Conservation (phyloP, 1,284 basidiomycete species). For the Phaffia rhodozyma region DNA sequence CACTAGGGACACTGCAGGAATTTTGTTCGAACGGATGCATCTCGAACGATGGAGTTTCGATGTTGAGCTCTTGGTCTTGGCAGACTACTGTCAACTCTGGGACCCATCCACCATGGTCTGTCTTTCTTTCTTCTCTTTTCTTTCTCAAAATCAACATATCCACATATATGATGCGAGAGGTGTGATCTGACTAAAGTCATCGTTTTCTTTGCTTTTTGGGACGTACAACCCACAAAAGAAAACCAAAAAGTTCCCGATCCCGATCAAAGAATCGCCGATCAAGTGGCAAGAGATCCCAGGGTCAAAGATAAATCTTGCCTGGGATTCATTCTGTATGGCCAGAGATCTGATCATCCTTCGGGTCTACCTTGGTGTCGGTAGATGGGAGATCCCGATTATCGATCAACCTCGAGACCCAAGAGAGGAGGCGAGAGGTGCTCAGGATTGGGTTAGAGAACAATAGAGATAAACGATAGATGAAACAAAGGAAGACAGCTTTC, state of each 20-base stretch:
- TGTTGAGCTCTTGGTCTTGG: slow-evolving; percentile 83
- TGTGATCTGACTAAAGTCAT: background rate
- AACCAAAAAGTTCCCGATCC: slow-evolving; percentile 39
- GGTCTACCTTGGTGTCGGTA: slow-evolving; percentile 63
- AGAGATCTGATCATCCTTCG: slow-evolving; percentile 72
- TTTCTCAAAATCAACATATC: slow-evolving; percentile 26
- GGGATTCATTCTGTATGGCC: slow-evolving; percentile 76
- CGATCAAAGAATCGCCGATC: slow-evolving; percentile 72
- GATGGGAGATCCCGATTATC: slow-evolving; percentile 35
- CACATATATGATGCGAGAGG: background rate
- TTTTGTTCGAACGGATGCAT: slow-evolving; percentile 72
- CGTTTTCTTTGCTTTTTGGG: background rate
- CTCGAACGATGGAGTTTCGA: slow-evolving; percentile 88
- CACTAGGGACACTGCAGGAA: slow-evolving; percentile 60
- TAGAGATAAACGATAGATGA: too few relatives aligned
- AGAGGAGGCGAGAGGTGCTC: too few relatives aligned
- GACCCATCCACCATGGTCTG: background rate
- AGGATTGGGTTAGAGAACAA: too few relatives aligned
- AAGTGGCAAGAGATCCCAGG: slow-evolving; percentile 86
- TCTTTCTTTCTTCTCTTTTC: slow-evolving; percentile 23
- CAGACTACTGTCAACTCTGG: slow-evolving; percentile 31
- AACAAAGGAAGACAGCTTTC: too few relatives aligned
- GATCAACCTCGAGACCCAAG: too few relatives aligned
- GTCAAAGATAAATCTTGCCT: slow-evolving; percentile 75
- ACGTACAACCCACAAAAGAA: background rate